A percentile compares a stretch with the other conserved stretches of the same genome.
Evolutionary conservation across 2,329 filamentous ascomycete genomes (phyloP).

Genomic region (Mycosphaerelloides madeirae): DNA sequence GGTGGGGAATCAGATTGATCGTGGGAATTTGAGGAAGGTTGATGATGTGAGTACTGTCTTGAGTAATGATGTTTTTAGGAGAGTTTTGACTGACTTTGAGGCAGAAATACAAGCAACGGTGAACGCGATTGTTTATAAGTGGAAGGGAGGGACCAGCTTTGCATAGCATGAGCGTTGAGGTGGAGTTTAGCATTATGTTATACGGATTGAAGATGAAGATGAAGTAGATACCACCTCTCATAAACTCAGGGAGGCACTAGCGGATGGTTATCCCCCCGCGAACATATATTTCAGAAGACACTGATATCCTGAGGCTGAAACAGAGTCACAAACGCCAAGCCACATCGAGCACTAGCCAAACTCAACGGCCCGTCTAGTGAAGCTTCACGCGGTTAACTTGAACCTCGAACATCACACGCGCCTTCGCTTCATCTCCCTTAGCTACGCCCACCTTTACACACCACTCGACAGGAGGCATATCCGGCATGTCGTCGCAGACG

Average conservation of each 20-base stretch:
- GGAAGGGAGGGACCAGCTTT: not conserved
- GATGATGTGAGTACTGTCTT: constrained; percentile 71
- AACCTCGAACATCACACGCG: no score
- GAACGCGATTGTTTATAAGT: not conserved
- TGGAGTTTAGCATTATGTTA: not conserved
- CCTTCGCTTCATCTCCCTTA: no score
- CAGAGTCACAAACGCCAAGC: no score
- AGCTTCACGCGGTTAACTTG: no score
- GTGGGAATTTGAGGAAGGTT: constrained; percentile 70
- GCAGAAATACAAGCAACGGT: constrained; percentile 34
- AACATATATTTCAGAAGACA: no score
- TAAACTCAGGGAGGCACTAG: not conserved
- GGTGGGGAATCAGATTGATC: constrained; percentile 86
- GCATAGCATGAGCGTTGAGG: not conserved
- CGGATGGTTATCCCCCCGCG: no score
- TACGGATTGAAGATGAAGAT: not conserved
- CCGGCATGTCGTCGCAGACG: not conserved
- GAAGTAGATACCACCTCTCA: not conserved
- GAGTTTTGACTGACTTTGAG: constrained; percentile 14
- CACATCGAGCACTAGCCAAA: no score
- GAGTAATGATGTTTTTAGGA: constrained; percentile 3
- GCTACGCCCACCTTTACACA: no score
- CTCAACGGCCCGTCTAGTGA: no score
- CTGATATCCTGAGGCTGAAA: no score
- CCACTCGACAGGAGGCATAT: no score